These are phyloP conservation scores for Colletotrichum tofieldiae DNA, from an alignment of 2,329 filamentous ascomycete species.

Conservation along the genomic window DNA sequence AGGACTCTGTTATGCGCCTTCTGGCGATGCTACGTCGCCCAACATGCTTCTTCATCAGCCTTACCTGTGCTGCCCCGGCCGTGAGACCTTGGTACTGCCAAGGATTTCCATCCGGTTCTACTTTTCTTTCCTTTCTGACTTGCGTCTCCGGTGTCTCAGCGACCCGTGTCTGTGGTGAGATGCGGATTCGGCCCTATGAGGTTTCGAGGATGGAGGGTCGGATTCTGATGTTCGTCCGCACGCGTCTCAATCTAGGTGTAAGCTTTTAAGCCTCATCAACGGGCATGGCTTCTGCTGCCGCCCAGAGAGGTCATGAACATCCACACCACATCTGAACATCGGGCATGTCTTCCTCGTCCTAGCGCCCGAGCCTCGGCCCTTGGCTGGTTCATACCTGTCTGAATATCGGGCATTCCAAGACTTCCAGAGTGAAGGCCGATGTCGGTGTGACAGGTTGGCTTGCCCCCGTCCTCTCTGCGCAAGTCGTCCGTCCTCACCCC, in stretches of 20 bases:
- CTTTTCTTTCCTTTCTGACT: conserved; percentile 1
- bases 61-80: conserved; percentile 4
- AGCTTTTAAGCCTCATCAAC: conserved; percentile 23
- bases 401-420: conserved; percentile 19
- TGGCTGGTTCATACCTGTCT: conserved; percentile 25
- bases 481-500: background rate
- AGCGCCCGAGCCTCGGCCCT: conserved; percentile 35
- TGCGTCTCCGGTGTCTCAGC: conserved; percentile 32
- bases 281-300: conserved; percentile 19
- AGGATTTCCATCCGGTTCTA: conserved; percentile 5
- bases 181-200: conserved; percentile 9
- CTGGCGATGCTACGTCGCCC: conserved; percentile 14
- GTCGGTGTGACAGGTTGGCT: background rate
- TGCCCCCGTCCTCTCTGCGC: background rate
- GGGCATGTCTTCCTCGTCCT: conserved; percentile 24
- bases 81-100: conserved; percentile 19
- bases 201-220: background rate
- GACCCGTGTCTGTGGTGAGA: background rate
- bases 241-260: background rate
- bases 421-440: background rate
- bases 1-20: background rate
- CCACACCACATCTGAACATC: conserved; percentile 24
- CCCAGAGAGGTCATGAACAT: background rate
- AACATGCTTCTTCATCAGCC: conserved; percentile 34
- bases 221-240: background rate